These are phyloP conservation scores for Petunia secreta DNA, from an alignment of 257 asterid genomes.

Conservation along the genomic window DNA sequence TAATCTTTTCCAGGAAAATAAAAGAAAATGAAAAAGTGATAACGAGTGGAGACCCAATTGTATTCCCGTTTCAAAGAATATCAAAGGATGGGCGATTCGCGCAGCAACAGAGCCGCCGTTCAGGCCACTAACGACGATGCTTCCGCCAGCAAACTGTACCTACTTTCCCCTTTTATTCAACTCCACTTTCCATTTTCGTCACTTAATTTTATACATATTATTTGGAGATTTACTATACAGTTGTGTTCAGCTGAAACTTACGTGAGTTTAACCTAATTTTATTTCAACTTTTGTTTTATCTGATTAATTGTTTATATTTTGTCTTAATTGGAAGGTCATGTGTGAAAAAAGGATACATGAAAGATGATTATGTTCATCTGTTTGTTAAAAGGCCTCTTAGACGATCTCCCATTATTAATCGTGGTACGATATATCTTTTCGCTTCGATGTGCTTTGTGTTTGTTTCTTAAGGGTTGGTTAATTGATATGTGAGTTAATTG, in stretches of 20 bases:
- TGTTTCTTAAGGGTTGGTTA: slow-evolving; percentile 22
- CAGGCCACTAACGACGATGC: slow-evolving; percentile 99
- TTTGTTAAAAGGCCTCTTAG: slow-evolving; percentile 83
- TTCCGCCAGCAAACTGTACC: slow-evolving; percentile 92
- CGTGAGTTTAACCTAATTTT: background rate
- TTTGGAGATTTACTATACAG: background rate
- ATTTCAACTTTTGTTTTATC: background rate
- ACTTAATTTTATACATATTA: background rate
- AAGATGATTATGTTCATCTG: slow-evolving; percentile 77
- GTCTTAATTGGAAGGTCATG: slow-evolving; percentile 63
- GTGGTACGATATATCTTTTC: slow-evolving; percentile 54
- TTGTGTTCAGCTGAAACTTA: background rate
- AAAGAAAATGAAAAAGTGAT: too few species aligned
- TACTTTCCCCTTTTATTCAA: background rate
- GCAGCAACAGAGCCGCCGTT: slow-evolving; percentile 84
- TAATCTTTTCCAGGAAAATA: too few species aligned
- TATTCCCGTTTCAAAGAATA: too few species aligned
- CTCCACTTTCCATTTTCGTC: slow-evolving; percentile 2
- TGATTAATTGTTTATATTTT: background rate
- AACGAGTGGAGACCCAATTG: too few species aligned
- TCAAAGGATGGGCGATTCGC: slow-evolving; percentile 59
- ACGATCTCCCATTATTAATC: slow-evolving; percentile 93
- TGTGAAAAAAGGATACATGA: slow-evolving; percentile 85
- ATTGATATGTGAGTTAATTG: background rate
- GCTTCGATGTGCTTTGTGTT: slow-evolving; percentile 20